These are phyloP conservation scores for Tetragonia tetragonoides DNA, from an alignment of 148 eudicot species.

Conservation along the genomic window DNA sequence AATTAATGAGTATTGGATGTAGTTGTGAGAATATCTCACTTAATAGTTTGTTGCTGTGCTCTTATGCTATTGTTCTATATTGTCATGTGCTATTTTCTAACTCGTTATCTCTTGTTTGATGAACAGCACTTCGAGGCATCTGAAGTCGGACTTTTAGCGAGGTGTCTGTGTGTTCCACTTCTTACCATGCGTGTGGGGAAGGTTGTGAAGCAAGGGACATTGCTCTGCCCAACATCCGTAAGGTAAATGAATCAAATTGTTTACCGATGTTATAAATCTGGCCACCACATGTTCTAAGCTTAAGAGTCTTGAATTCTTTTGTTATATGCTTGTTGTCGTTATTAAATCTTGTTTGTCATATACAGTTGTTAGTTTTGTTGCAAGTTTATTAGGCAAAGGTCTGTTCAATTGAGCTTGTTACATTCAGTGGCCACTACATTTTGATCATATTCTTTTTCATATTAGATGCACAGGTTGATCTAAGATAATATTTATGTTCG, in stretches of 20 bases:
- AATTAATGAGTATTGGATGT: neutral
- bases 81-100: neutral
- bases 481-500: neutral
- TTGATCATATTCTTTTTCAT: too few species aligned
- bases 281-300: neutral
- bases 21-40: neutral
- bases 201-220: conserved; percentile 70
- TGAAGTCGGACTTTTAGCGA: conserved; percentile 82
- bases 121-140: conserved; percentile 85
- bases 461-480: neutral
- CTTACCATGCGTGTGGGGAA: conserved; percentile 88
- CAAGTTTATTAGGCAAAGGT: neutral
- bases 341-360: neutral
- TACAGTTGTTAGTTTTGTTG: neutral
- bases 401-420: neutral
- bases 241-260: conserved; percentile 39
- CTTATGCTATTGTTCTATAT: neutral
- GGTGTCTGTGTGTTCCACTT: conserved; percentile 92
- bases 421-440: neutral
- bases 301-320: neutral
- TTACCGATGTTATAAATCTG: neutral
- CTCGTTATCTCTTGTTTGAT: neutral
- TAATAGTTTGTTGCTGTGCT: too few species aligned
- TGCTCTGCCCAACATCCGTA: conserved; percentile 59
- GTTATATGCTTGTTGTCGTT: neutral